Evolutionary conservation across 108 stramenopile genomes (phyloP).

Genomic region (Pseudonitzschia pungens): DNA sequence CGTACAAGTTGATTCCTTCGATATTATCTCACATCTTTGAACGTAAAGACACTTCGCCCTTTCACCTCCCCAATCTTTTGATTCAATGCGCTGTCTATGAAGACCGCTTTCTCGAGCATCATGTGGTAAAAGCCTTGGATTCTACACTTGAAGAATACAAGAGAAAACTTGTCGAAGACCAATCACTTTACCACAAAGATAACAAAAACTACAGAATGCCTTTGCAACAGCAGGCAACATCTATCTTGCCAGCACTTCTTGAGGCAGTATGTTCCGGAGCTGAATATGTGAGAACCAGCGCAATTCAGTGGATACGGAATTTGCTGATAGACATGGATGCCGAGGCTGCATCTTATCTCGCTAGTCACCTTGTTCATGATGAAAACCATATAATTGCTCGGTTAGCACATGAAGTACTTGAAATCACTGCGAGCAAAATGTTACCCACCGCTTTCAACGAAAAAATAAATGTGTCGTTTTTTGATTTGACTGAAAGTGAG

Average conservation of each 20-base stretch:
- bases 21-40: slow-evolving; percentile 5
- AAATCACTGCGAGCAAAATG: background rate
- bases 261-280: slow-evolving; percentile 26
- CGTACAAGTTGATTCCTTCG: slow-evolving; percentile 21
- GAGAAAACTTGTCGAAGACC: slow-evolving; percentile 9
- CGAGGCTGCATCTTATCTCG: slow-evolving; percentile 31
- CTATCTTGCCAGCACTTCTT: slow-evolving; percentile 26
- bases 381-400: background rate
- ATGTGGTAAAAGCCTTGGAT: slow-evolving; percentile 17
- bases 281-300: slow-evolving; percentile 1
- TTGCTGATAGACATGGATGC: slow-evolving; percentile 18
- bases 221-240: slow-evolving; percentile 21
- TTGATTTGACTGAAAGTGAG: background rate
- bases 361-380: slow-evolving; percentile 7
- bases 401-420: background rate
- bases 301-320: slow-evolving; percentile 20
- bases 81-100: slow-evolving; percentile 31
- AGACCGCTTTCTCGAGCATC: slow-evolving; percentile 14
- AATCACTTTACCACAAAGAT: background rate
- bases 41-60: background rate
- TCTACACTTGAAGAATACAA: slow-evolving; percentile 13
- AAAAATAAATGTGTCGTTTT: background rate
- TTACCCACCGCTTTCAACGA: background rate
- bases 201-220: background rate
- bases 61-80: slow-evolving; percentile 26